Percentiles rank a stretch among this genome's conserved stretches.
phyloP scores from a whole-genome alignment of 441 rosid species.

The Erysimum cheiri region DNA sequence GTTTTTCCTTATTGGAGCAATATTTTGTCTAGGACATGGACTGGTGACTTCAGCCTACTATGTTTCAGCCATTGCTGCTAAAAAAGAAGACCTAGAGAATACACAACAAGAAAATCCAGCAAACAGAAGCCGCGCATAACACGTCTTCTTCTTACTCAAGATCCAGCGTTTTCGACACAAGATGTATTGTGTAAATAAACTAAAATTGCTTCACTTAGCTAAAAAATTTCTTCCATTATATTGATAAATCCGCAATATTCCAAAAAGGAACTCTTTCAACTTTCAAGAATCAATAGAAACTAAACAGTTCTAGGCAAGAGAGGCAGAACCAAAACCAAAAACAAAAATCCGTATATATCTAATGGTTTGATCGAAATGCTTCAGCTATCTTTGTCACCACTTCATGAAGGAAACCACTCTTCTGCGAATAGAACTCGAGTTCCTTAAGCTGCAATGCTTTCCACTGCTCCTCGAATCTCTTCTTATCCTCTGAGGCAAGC shows the following conservation, averaged over 20 bases:
- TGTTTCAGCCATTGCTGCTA: constrained; percentile 69
- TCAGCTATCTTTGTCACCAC: constrained; percentile 37
- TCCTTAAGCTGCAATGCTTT: constrained; percentile 34
- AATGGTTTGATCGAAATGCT: constrained; percentile 22
- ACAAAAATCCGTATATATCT: neutral
- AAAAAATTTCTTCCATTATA: constrained; percentile 1
- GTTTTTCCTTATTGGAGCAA: constrained; percentile 59
- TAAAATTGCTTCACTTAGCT: constrained; percentile 16
- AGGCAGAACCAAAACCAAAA: neutral
- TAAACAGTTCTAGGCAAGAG: constrained; percentile 11
- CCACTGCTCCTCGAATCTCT: constrained; percentile 48
- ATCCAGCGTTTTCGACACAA: neutral
- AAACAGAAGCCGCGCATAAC: constrained; percentile 31
- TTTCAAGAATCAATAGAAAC: constrained; percentile 17
- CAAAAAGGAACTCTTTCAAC: constrained; percentile 22
- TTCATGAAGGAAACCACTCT: constrained; percentile 39
- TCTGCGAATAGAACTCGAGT: constrained; percentile 29
- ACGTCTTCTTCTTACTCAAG: neutral
- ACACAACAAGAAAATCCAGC: constrained; percentile 31
- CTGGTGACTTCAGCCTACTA: constrained; percentile 65
- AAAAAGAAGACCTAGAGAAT: constrained; percentile 47
- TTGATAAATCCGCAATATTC: constrained; percentile 32
- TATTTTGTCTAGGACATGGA: constrained; percentile 71
- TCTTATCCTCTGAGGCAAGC: constrained; percentile 35
- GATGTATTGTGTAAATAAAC: constrained; percentile 1